Evolutionary conservation across 108 stramenopile species (phyloP).

Genomic region (Nannochloropsis granulata): DNA sequence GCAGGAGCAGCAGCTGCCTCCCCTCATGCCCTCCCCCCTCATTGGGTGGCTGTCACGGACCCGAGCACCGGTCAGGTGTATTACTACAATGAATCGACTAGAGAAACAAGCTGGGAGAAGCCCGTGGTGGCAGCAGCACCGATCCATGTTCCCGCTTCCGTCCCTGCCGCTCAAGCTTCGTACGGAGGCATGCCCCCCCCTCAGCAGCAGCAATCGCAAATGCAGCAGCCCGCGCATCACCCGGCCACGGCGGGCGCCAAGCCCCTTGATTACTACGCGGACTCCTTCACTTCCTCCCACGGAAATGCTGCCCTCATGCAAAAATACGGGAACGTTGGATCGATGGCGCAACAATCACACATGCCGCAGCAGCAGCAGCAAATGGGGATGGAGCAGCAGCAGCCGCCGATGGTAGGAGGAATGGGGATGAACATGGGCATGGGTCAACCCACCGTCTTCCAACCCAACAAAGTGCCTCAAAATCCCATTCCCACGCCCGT

Average conservation of each 20-base stretch:
- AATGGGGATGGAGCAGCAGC: not conserved
- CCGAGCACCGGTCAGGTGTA: not conserved
- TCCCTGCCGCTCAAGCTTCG: not conserved
- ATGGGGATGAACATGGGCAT: not conserved
- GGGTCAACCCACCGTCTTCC: not conserved
- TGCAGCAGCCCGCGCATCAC: not conserved
- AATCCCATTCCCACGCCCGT: not conserved
- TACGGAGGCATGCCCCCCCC: not conserved
- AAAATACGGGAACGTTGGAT: not conserved
- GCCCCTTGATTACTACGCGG: not conserved
- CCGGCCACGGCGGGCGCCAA: not conserved
- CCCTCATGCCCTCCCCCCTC: not conserved
- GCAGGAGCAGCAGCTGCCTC: not conserved
- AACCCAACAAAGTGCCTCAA: not conserved
- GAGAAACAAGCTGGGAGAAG: not conserved
- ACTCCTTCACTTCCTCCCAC: not conserved
- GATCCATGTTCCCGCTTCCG: not conserved
- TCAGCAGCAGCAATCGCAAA: not conserved
- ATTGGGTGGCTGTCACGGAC: not conserved
- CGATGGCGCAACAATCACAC: not conserved
- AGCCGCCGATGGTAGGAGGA: not conserved
- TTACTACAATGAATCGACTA: not conserved
- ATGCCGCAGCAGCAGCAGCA: not conserved
- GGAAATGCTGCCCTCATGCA: not conserved
- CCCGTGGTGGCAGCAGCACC: not conserved